Evolutionary conservation across 1,284 basidiomycete species (phyloP), one percentile per base, ranked within the genome.

Genomic region (Sporisorium exsertum): DNA sequence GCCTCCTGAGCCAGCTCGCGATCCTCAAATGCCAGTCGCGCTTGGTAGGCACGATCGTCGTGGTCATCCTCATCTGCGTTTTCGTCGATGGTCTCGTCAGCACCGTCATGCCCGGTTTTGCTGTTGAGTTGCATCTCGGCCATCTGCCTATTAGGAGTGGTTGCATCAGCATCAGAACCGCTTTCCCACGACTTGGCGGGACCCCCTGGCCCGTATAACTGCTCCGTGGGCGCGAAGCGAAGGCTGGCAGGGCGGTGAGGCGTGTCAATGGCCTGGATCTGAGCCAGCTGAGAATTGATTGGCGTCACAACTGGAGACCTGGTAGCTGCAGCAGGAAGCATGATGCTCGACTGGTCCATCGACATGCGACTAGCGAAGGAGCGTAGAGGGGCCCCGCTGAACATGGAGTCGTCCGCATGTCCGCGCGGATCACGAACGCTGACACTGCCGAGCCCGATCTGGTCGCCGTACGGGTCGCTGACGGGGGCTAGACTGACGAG

Each of bases 1-100:
- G 94, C 94, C 62, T 95, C 93, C 1, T 89, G 89, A 0, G 92
- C 92, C 7, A 94, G 88, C 70, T 97, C 95, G n/a, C 93, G 89
- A 24, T 90, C 89, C 79, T 94, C 91, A 78, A 90, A 94, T 2
- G 78, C 69, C 20, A 72, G 54, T 35, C 80, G 65, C 3, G 72
- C 72, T 33, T 76, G 71, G 20, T 73, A 65, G 6, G 75, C 70
- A 0, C 37, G 26, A 40, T 79, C 67, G 5, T 66, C 72, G 4
- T 64, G 60, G 20, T 67, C 60, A 5, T 70, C 27, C 3, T 50
- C 49, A 6, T 20, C 62, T 3, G 52, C 58, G 13, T 65, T 64
- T 6, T 59, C 60, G 13, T 57, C 58, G 27, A 57, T 60, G 2
- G 32, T 37, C 0, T 42, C 51, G 1, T 56, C 67, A 2, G 22